Conservation (phyloP, 1,284 basidiomycete genomes). For the Pseudozyma tsukubaensis region DNA sequence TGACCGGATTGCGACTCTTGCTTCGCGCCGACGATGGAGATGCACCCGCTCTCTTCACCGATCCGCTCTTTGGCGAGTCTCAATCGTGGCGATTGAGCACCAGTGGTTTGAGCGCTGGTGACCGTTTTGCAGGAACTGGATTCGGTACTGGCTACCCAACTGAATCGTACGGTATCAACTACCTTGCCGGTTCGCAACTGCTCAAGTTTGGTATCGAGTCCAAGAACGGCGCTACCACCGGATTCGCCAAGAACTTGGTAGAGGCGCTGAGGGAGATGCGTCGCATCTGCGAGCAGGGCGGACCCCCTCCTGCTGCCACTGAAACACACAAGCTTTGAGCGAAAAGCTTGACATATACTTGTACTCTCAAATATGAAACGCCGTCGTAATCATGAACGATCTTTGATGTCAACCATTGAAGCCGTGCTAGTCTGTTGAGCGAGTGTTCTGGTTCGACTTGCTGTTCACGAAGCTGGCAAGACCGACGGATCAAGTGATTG, state of each 20-base stretch:
- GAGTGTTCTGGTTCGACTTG: too few species aligned
- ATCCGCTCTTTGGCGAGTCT: conserved; percentile 81
- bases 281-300: conserved; percentile 72
- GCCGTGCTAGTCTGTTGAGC: too few species aligned
- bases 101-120: conserved; percentile 86
- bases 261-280: conserved; percentile 81
- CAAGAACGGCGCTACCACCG: conserved; percentile 82
- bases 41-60: conserved; percentile 69
- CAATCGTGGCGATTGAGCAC: conserved; percentile 92
- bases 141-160: conserved; percentile 70
- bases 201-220: conserved; percentile 96
- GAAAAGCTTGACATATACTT: background rate
- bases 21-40: conserved; percentile 58
- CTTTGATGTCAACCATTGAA: too few species aligned
- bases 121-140: conserved; percentile 90
- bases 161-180: conserved; percentile 60
- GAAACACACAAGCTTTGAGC: conserved; percentile 50
- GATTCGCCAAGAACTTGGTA: conserved; percentile 78
- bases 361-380: too few species aligned
- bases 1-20: conserved; percentile 81
- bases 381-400: too few species aligned
- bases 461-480: too few species aligned
- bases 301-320: conserved; percentile 40
- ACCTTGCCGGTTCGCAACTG: conserved; percentile 81
- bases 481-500: too few species aligned